Conservation (phyloP, 1,284 basidiomycete species). For the Retiboletus fuscus region DNA sequence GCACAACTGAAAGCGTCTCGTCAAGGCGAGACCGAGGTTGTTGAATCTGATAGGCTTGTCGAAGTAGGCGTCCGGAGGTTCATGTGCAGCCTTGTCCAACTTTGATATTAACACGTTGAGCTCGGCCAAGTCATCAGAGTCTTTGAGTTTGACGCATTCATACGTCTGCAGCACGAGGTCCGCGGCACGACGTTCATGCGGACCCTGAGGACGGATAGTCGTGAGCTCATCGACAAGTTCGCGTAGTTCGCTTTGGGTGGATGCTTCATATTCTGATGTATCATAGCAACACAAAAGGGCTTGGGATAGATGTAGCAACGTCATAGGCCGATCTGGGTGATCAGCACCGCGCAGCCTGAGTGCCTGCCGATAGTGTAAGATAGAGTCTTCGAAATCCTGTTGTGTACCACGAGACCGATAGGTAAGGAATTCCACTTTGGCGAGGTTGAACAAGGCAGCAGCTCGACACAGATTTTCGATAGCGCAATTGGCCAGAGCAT, state of each 20-base stretch:
- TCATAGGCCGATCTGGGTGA: conserved; percentile 22
- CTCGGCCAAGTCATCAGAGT: background rate
- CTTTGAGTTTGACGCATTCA: background rate
- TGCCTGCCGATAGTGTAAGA: conserved; percentile 22
- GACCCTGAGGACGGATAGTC: background rate
- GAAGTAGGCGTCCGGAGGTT: background rate
- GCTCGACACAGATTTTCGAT: too few relatives aligned
- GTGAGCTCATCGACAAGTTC: background rate
- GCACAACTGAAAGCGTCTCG: conserved; percentile 20
- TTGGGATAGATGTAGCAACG: conserved; percentile 10
- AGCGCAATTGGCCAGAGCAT: too few relatives aligned
- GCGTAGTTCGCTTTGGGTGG: background rate
- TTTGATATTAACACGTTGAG: conserved; percentile 13
- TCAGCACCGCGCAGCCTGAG: conserved; percentile 5
- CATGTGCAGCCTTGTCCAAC: background rate
- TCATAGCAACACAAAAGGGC: conserved; percentile 16
- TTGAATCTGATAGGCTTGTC: conserved; percentile 14
- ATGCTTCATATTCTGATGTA: background rate
- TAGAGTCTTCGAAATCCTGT: background rate
- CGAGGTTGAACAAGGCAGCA: conserved; percentile 30
- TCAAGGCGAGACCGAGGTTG: conserved; percentile 24
- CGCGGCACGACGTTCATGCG: conserved; percentile 15
- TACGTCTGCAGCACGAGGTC: conserved; percentile 12
- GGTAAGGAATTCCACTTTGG: conserved; percentile 18
- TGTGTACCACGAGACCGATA: conserved; percentile 5